Evolutionary conservation across 495 filamentous ascomycete genomes (phyloP).

Genomic region (Beverwykella pulmonaria): DNA sequence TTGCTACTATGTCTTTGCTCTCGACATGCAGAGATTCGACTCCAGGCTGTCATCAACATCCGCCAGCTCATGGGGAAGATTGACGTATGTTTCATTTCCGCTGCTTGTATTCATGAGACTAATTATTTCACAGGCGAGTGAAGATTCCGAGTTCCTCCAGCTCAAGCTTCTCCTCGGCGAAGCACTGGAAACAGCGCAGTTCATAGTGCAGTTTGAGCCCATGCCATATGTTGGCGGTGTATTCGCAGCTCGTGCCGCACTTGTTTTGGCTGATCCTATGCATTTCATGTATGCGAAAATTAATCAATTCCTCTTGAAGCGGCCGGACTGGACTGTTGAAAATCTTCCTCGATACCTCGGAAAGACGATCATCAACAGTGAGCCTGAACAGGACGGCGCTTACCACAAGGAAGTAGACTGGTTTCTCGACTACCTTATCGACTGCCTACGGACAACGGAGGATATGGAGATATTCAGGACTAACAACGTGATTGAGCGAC

Average conservation of each 20-base stretch:
- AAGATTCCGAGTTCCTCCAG: conserved; percentile 74
- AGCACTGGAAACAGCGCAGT: conserved; percentile 69
- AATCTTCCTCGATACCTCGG: conserved; percentile 75
- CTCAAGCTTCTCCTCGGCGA: conserved; percentile 76
- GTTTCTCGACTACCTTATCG: conserved; percentile 75
- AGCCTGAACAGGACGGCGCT: conserved; percentile 71
- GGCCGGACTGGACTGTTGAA: conserved; percentile 71
- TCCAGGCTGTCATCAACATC: conserved; percentile 71
- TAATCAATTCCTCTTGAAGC: conserved; percentile 78
- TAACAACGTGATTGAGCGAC: conserved; percentile 74
- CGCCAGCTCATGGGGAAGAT: conserved; percentile 66
- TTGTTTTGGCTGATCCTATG: conserved; percentile 72
- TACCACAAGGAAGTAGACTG: conserved; percentile 78
- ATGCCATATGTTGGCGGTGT: conserved; percentile 72
- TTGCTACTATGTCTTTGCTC: conserved; percentile 77
- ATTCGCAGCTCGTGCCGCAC: conserved; percentile 70
- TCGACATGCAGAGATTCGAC: conserved; percentile 68
- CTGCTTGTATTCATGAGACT: conserved; percentile 1
- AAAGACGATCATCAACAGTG: conserved; percentile 67
- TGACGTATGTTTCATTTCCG: conserved; percentile 58
- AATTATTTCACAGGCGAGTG: conserved; percentile 43
- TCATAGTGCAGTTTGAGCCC: conserved; percentile 56
- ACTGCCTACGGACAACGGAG: conserved; percentile 63
- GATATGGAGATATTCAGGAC: conserved; percentile 86
- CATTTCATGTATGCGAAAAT: conserved; percentile 85